Base-by-base conservation (phyloP, 2,329 filamentous ascomycete species). In the Colletotrichum nymphaeae region DNA sequence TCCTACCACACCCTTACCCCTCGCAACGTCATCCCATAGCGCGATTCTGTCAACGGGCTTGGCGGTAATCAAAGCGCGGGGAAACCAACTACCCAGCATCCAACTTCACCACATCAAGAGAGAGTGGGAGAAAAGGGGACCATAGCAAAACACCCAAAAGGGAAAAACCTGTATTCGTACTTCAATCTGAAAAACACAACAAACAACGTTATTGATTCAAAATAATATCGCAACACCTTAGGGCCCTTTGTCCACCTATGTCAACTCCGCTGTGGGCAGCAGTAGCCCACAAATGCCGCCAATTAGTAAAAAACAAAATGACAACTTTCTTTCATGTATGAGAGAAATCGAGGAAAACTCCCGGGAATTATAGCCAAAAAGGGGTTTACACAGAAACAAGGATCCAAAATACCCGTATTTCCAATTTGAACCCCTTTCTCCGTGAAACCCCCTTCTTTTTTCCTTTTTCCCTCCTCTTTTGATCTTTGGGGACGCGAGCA, bases 211-310 rank as follows among this genome's bases (percentile, higher is more conserved):
- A 28, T 28, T 57, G 62, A 63, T 63, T 22, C 42, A 49, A 65
- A 63, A 65, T 53, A 49, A 65, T 57, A 65, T 53, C 49, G 35
- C 62, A 53, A 58, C 71, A 66, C 62, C 59, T 24, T 24, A 60
- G 60, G 58, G 30, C 14, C 53, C 52, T 46, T 46, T 63, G 37
- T 55, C 58, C 63, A 62, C 28, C 62, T 32, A 66, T 66, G 46
- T 66, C 62, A 66, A 73, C 55, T 71, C 60, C 56, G 37, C 49
- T 49, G 30, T 42, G 24, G 71, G 32, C 32, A 26, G 37, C 30
- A 22, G 12, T 11, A 52, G 62, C 67, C 58, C 71, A 58, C 62
- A 66, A 71, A 66, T 71, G 67, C 67, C 71, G 67, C 56, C 71
- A 66, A 71, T 56, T 42, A 55, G 24, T 52, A 57, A 69, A 42